These are phyloP conservation scores for Globisporangium splendens DNA, from an alignment of 352 stramenopile species.

Conservation along the genomic window DNA sequence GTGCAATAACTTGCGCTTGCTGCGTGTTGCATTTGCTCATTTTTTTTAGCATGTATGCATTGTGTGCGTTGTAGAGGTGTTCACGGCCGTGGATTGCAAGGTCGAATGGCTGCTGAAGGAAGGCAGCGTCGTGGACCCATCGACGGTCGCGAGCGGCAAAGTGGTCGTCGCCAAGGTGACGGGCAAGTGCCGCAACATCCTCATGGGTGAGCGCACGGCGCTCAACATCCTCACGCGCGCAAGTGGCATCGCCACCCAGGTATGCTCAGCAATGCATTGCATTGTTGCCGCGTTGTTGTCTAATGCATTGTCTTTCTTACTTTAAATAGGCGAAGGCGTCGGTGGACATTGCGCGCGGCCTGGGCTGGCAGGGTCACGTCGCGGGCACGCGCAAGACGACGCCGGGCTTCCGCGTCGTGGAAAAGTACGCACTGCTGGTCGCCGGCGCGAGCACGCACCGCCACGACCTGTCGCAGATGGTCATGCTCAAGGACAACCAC, in stretches of 20 bases:
- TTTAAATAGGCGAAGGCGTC: constrained; percentile 48
- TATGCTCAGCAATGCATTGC: not conserved
- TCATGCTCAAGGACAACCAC: constrained; percentile 99
- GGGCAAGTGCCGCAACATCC: constrained; percentile 92
- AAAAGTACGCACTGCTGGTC: constrained; percentile 99
- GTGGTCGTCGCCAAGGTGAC: constrained; percentile 92
- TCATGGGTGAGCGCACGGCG: constrained; percentile 96
- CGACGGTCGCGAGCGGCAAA: constrained; percentile 58
- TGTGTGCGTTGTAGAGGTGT: constrained; percentile 72
- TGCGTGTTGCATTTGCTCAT: not conserved
- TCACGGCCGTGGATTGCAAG: constrained; percentile 86
- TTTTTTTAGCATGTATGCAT: not conserved
- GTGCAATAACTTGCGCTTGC: constrained; percentile 1
- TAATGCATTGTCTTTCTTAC: not conserved
- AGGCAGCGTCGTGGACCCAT: constrained; percentile 48
- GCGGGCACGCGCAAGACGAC: constrained; percentile 98
- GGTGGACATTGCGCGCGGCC: constrained; percentile 54
- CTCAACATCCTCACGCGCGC: constrained; percentile 96
- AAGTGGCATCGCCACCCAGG: constrained; percentile 93
- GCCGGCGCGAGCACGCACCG: constrained; percentile 92
- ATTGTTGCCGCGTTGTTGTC: not conserved
- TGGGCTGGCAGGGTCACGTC: constrained; percentile 92
- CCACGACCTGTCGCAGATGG: constrained; percentile 98
- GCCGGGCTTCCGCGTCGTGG: constrained; percentile 96
- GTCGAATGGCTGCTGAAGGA: constrained; percentile 90